phyloP scores from a whole-genome alignment of 140 eudicot species.

The Bidens hawaiensis region DNA sequence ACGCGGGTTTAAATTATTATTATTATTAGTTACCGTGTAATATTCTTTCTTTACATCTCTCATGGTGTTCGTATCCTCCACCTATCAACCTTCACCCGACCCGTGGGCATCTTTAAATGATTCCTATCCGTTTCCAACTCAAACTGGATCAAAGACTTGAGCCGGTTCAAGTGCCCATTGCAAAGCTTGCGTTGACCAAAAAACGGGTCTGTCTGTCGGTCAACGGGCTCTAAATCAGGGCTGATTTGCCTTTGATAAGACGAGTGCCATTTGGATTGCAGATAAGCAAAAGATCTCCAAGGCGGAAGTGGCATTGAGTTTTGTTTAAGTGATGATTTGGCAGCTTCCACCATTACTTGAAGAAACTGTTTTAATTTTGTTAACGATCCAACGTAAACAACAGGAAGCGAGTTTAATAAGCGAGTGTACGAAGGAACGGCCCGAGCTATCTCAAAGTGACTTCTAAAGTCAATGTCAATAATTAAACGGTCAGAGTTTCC shows the following conservation, averaged over 20 bases:
- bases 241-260: slow-evolving; percentile 44
- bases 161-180: slow-evolving; percentile 53
- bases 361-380: slow-evolving; percentile 63
- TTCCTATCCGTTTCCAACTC: slow-evolving; percentile 51
- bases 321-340: slow-evolving; percentile 68
- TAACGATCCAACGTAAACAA: slow-evolving; percentile 68
- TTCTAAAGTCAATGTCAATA: slow-evolving; percentile 78
- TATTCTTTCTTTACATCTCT: slow-evolving; percentile 33
- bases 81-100: slow-evolving; percentile 47
- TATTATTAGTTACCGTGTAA: slow-evolving; percentile 17
- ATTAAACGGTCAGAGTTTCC: slow-evolving; percentile 59
- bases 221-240: slow-evolving; percentile 22
- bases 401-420: slow-evolving; percentile 64
- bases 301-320: slow-evolving; percentile 97
- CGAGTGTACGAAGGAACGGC: slow-evolving; percentile 72
- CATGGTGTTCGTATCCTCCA: slow-evolving; percentile 40
- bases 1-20: slow-evolving; percentile 20
- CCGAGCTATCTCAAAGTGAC: slow-evolving; percentile 96
- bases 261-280: slow-evolving; percentile 90
- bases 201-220: slow-evolving; percentile 2
- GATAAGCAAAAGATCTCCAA: slow-evolving; percentile 81
- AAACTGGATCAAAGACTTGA: slow-evolving; percentile 55
- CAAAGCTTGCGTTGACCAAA: slow-evolving; percentile 53
- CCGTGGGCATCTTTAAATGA: slow-evolving; percentile 41
- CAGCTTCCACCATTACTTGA: slow-evolving; percentile 88